phyloP scores from a whole-genome alignment of 2,329 filamentous ascomycete species.

The Alternaria arborescens region DNA sequence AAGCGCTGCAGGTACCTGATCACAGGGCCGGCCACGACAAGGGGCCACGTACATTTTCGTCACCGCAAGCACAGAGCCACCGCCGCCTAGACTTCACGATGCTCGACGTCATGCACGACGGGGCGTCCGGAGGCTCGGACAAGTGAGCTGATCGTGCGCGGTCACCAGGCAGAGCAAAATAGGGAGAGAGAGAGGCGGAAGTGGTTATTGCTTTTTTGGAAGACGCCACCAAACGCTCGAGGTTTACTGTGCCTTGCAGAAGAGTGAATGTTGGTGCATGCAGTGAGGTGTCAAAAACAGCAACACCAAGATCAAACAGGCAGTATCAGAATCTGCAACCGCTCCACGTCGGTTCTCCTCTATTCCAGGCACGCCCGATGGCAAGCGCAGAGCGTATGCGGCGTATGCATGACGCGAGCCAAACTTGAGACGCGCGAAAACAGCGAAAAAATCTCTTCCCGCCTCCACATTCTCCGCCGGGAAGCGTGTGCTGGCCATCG shows the following conservation, averaged over 20 bases:
- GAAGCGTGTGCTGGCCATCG: slow-evolving; percentile 13
- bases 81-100: slow-evolving; percentile 44
- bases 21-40: slow-evolving; percentile 10
- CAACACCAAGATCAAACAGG: neutral
- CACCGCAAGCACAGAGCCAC: slow-evolving; percentile 16
- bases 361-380: slow-evolving; percentile 16
- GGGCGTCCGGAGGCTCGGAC: slow-evolving; percentile 1
- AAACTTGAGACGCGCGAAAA: neutral
- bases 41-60: slow-evolving; percentile 13
- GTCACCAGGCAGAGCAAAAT: slow-evolving; percentile 9
- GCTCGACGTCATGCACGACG: slow-evolving; percentile 45
- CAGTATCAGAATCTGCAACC: slow-evolving; percentile 10
- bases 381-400: slow-evolving; percentile 9
- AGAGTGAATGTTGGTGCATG: neutral
- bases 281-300: neutral
- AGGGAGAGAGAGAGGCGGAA: neutral
- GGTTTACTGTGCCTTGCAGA: neutral
- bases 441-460: slow-evolving; percentile 29
- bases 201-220: neutral
- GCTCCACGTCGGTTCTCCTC: slow-evolving; percentile 10
- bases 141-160: neutral
- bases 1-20: slow-evolving; percentile 20
- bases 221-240: neutral
- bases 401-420: slow-evolving; percentile 20
- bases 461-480: slow-evolving; percentile 32